A percentile compares a stretch with the other conserved stretches of the same genome.
phyloP scores from a whole-genome alignment of 495 filamentous ascomycete genomes.

The Trichocladium uniseriatum region DNA sequence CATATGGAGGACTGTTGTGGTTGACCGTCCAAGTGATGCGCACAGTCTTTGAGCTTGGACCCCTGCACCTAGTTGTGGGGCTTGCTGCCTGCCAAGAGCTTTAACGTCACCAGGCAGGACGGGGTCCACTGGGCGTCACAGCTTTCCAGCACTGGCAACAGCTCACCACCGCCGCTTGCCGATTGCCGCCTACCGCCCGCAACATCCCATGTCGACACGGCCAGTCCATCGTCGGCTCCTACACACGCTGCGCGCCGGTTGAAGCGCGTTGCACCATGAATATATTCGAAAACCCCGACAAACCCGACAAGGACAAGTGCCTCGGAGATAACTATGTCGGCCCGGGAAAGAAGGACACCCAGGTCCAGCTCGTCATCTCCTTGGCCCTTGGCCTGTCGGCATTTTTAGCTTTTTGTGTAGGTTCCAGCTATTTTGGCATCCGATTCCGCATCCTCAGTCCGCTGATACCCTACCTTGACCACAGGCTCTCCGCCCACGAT shows the following conservation, averaged over 20 bases:
- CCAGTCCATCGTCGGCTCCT: not conserved
- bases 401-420: slow-evolving; percentile 45
- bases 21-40: too few species aligned
- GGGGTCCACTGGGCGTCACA: too few species aligned
- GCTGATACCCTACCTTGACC: not conserved
- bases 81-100: not conserved
- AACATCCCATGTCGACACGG: not conserved
- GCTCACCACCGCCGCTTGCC: too few species aligned
- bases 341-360: slow-evolving; percentile 33
- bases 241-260: not conserved
- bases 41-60: too few species aligned
- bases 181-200: too few species aligned
- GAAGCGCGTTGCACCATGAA: slow-evolving; percentile 12
- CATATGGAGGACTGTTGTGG: too few species aligned
- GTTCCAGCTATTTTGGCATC: not conserved
- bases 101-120: not conserved
- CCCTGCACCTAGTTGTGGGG: not conserved
- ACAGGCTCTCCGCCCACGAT: slow-evolving; percentile 74
- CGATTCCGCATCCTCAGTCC: not conserved
- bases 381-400: slow-evolving; percentile 41
- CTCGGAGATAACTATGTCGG: slow-evolving; percentile 24
- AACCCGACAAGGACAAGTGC: slow-evolving; percentile 17
- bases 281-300: slow-evolving; percentile 12
- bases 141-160: not conserved
- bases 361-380: slow-evolving; percentile 46